phyloP scores from a whole-genome alignment of 768 basidiomycete species.

The Dioszegia aurantiaca region DNA sequence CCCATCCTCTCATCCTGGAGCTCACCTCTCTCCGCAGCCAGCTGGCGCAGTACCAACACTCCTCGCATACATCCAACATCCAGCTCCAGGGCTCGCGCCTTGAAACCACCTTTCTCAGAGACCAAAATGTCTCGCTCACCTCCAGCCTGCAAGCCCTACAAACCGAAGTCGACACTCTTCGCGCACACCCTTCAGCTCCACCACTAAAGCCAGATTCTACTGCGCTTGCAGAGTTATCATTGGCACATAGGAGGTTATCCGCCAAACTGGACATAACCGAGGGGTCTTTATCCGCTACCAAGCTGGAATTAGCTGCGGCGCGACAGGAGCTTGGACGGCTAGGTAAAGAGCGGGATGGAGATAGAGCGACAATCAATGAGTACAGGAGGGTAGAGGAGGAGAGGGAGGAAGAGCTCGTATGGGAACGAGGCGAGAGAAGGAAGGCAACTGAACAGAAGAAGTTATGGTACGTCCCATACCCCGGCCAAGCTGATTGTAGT shows the following conservation, averaged over 20 bases:
- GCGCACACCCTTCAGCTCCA: conserved; percentile 33
- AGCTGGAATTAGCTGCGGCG: conserved; percentile 27
- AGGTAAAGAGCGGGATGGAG: conserved; percentile 37
- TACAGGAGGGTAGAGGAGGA: conserved; percentile 36
- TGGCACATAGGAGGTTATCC: conserved; percentile 51
- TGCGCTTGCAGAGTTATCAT: conserved; percentile 46
- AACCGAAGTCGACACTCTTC: conserved; percentile 34
- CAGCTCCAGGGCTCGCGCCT: conserved; percentile 49
- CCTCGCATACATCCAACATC: conserved; percentile 46
- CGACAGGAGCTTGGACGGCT: conserved; percentile 33
- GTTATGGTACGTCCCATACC: conserved; percentile 36
- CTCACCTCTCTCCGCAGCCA: conserved; percentile 47
- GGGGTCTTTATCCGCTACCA: conserved; percentile 18
- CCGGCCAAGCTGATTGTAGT: conserved; percentile 19
- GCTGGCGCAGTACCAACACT: conserved; percentile 46
- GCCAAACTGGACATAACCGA: conserved; percentile 49
- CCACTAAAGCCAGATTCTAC: conserved; percentile 30
- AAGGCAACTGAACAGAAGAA: conserved; percentile 46
- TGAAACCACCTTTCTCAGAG: conserved; percentile 39
- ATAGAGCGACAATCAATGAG: conserved; percentile 35
- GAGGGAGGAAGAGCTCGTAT: conserved; percentile 43
- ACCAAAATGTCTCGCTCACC: conserved; percentile 25
- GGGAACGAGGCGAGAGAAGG: conserved; percentile 41
- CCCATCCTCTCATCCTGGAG: conserved; percentile 50
- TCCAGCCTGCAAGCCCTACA: conserved; percentile 11